Evolutionary conservation across 2,329 filamentous ascomycete species (phyloP).

Genomic region (Beauveria medogensis): DNA sequence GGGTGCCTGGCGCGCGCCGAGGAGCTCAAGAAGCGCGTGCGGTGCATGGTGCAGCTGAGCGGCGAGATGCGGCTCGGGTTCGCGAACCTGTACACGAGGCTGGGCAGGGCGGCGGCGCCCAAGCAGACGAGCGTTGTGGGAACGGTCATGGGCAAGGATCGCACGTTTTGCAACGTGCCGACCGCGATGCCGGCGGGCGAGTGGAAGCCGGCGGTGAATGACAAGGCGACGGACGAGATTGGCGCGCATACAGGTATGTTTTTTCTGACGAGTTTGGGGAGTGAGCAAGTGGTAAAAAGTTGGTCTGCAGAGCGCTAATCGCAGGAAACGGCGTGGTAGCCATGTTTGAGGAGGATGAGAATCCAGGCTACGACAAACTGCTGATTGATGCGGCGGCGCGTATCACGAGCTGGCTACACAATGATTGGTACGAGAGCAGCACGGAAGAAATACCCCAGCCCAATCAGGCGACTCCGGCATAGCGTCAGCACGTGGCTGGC

Average conservation of each 20-base stretch:
- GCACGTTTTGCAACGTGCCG: conserved; percentile 86
- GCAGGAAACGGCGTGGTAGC: conserved; percentile 26
- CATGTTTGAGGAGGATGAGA: conserved; percentile 67
- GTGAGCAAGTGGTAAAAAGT: too few species aligned
- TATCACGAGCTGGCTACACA: conserved; percentile 56
- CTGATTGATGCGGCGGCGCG: conserved; percentile 56
- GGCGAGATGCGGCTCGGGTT: conserved; percentile 65
- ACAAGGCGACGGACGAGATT: conserved; percentile 70
- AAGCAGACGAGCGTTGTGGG: conserved; percentile 45
- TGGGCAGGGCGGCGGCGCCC: conserved; percentile 59
- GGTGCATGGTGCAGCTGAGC: conserved; percentile 57
- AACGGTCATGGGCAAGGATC: conserved; percentile 56
- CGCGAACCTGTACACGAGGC: conserved; percentile 77
- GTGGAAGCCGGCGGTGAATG: conserved; percentile 70
- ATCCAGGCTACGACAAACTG: conserved; percentile 64
- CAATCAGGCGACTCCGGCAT: conserved; percentile 10
- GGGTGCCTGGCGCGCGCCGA: conserved; percentile 79
- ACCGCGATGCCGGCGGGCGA: conserved; percentile 38
- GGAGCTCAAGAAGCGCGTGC: conserved; percentile 68
- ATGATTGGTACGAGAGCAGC: conserved; percentile 59
- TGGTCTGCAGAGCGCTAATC: neutral
- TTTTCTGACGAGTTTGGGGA: too few species aligned
- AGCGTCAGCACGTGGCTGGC: neutral
- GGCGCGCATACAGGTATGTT: conserved; percentile 65
- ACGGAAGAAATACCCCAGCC: conserved; percentile 24